Conservation (phyloP, 2,329 filamentous ascomycete species). For the Domatiomyces globalis region DNA sequence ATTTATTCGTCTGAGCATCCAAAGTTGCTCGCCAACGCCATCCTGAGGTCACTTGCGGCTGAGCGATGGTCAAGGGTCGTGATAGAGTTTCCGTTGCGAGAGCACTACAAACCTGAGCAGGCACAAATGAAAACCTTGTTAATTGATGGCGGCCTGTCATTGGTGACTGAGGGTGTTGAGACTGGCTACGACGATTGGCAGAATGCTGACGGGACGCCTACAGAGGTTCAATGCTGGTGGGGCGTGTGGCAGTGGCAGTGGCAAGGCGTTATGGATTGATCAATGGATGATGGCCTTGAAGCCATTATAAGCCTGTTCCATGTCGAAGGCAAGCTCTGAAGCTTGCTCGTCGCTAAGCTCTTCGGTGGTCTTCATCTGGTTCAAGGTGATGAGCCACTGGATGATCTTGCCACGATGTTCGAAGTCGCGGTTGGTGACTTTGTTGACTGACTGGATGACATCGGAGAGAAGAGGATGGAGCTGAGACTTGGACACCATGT, state of each 20-base stretch:
- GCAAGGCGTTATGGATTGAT: background rate
- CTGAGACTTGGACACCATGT: slow-evolving; percentile 85
- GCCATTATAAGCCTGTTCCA: slow-evolving; percentile 84
- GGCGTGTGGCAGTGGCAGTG: slow-evolving; percentile 31
- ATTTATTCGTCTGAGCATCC: slow-evolving; percentile 81
- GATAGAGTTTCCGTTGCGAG: slow-evolving; percentile 67
- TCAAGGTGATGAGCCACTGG: slow-evolving; percentile 92
- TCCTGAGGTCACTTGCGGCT: slow-evolving; percentile 51
- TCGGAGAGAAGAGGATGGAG: slow-evolving; percentile 90
- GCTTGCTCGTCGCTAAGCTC: slow-evolving; percentile 78
- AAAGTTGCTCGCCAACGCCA: slow-evolving; percentile 53
- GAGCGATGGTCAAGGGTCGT: slow-evolving; percentile 50
- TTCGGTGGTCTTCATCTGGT: slow-evolving; percentile 94
- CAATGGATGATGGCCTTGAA: slow-evolving; percentile 61
- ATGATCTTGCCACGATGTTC: slow-evolving; percentile 94
- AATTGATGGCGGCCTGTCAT: slow-evolving; percentile 35
- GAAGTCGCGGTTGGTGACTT: slow-evolving; percentile 87
- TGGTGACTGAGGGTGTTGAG: slow-evolving; percentile 37
- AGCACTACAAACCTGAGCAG: slow-evolving; percentile 50
- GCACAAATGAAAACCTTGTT: slow-evolving; percentile 50
- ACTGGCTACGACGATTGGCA: slow-evolving; percentile 36
- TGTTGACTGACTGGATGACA: slow-evolving; percentile 93
- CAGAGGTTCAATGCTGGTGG: slow-evolving; percentile 35
- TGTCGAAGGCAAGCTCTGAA: slow-evolving; percentile 79
- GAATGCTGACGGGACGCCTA: slow-evolving; percentile 26